These are phyloP conservation scores for Sanguinoderma infundibulare DNA, from an alignment of 1,284 basidiomycete genomes.

Conservation along the genomic window DNA sequence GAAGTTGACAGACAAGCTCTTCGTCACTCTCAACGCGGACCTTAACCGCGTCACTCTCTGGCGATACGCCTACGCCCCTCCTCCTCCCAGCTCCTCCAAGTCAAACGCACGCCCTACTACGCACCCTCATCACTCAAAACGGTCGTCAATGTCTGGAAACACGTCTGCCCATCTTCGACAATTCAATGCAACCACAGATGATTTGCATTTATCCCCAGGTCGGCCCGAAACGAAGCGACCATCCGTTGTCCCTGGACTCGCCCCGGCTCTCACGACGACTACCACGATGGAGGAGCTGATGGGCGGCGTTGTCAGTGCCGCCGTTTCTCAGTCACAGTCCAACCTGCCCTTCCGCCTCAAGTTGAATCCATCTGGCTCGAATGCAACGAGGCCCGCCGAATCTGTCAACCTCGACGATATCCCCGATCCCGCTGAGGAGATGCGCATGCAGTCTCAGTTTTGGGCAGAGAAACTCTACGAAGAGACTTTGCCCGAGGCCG, in stretches of 20 bases:
- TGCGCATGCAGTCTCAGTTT: constrained; percentile 67
- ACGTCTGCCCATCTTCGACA: constrained; percentile 26
- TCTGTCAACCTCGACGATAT: constrained; percentile 46
- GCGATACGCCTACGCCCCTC: constrained; percentile 67
- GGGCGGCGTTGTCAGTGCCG: constrained; percentile 30
- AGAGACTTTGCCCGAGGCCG: constrained; percentile 48
- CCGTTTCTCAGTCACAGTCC: constrained; percentile 34
- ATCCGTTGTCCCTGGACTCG: constrained; percentile 28
- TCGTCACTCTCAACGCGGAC: constrained; percentile 61
- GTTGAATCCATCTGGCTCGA: constrained; percentile 39
- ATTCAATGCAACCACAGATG: constrained; percentile 22
- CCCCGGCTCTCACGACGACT: constrained; percentile 46
- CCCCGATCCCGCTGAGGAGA: constrained; percentile 50
- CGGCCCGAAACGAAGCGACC: constrained; percentile 25
- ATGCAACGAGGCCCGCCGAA: constrained; percentile 62
- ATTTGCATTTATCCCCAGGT: constrained; percentile 23
- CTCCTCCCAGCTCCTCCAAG: constrained; percentile 45
- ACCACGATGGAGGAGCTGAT: constrained; percentile 57
- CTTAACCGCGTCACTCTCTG: constrained; percentile 62
- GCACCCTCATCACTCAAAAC: constrained; percentile 20
- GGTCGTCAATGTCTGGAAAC: constrained; percentile 29
- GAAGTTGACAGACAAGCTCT: constrained; percentile 49
- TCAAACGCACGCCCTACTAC: constrained; percentile 11
- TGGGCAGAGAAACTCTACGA: constrained; percentile 68
- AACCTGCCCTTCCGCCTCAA: constrained; percentile 46